Base-by-base conservation (phyloP, 108 stramenopile genomes). In the Seminavis robusta region DNA sequence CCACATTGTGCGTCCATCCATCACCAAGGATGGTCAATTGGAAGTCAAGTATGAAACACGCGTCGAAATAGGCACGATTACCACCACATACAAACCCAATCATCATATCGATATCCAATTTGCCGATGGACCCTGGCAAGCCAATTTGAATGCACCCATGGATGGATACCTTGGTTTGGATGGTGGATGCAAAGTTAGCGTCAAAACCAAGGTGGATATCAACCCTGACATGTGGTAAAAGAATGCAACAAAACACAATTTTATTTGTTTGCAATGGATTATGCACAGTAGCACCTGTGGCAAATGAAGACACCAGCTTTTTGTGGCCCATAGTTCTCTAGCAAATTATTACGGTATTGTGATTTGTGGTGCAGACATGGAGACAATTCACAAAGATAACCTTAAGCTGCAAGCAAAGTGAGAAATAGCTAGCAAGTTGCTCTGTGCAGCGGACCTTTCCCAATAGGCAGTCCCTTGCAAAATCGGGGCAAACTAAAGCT, bases 121-220 rank as follows among this genome's bases (percentile, higher is more conserved):
- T 73, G 25, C 42, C 10, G 81, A 83, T 51, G 81, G 76, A 24
- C 65, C 48, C 8, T 83, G 73, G 63, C 54, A 63, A 24, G 77
- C 81, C 5, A 79, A 49, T 20, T 16, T 83, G 32, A 41, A 43
- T 11, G 72, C 77, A 7, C 81, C 81, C 3, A 36, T 77, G 46
- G 67, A 76, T 37, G 71, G 71, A 36, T 58, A 52, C n/a, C 37
- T 41, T 41, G 45, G 52, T 17, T 45, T n/a, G 28, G 50, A 59
- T 33, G 56, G 32, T 16, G 32, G 43, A 34, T 68, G 59, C 43
- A 62, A 74, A 13, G 61, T 81, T 3, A 67, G 56, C 33, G 59
- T 81, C 56, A 71, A 65, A 27, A 56, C 65, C 25, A 74, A 51
- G 24, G 55, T 81, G 17, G 69, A 55, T 11, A 38, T 79, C 11